A percentile compares a stretch with the other conserved stretches of the same genome.
Evolutionary conservation across 768 basidiomycete species (phyloP).

Genomic region (Rossbeevera mucosa): DNA sequence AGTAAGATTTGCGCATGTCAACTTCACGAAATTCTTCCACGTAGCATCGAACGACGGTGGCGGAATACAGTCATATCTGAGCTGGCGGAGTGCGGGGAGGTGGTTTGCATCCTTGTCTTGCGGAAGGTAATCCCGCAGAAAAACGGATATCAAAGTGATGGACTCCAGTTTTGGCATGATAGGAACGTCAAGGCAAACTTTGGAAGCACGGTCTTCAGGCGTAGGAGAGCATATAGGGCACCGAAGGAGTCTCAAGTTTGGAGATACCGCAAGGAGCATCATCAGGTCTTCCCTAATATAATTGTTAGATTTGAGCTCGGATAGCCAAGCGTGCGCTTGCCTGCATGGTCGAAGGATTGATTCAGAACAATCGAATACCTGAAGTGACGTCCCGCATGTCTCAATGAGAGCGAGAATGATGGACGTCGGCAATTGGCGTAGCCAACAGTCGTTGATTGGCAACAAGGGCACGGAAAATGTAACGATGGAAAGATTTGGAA

Average conservation of each 20-base stretch:
- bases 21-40: slow-evolving; percentile 26
- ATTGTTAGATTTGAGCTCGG: background rate
- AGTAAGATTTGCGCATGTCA: slow-evolving; percentile 25
- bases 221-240: slow-evolving; percentile 28
- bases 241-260: slow-evolving; percentile 26
- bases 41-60: slow-evolving; percentile 26
- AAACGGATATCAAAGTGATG: slow-evolving; percentile 25
- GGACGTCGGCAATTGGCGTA: slow-evolving; percentile 20
- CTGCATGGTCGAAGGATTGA: slow-evolving; percentile 28
- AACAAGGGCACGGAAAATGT: slow-evolving; percentile 27
- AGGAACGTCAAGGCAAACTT: slow-evolving; percentile 19
- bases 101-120: slow-evolving; percentile 25
- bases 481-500: slow-evolving; percentile 24
- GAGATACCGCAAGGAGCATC: slow-evolving; percentile 21
- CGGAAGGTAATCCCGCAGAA: slow-evolving; percentile 29
- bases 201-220: slow-evolving; percentile 17
- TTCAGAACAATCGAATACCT: slow-evolving; percentile 29
- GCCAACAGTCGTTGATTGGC: slow-evolving; percentile 25
- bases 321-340: slow-evolving; percentile 9
- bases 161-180: slow-evolving; percentile 27
- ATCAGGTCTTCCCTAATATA: slow-evolving; percentile 26
- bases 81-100: slow-evolving; percentile 28
- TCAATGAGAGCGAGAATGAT: slow-evolving; percentile 22
- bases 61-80: slow-evolving; percentile 31
- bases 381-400: slow-evolving; percentile 24